Conservation (phyloP, 768 basidiomycete species). For the Boletus bicolor region DNA sequence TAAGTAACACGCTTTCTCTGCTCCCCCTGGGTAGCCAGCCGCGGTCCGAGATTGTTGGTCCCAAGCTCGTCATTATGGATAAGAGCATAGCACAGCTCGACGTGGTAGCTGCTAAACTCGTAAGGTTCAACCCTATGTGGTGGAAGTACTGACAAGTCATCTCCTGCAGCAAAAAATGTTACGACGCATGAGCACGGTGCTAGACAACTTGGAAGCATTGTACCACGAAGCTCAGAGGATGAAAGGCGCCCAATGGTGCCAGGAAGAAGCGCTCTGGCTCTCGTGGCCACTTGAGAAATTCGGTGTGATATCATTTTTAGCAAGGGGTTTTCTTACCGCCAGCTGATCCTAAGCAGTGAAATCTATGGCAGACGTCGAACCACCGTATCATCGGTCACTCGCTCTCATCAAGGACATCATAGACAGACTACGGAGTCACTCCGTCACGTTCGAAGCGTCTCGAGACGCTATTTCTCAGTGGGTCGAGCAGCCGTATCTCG, state of each 20-base stretch:
- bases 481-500: slow-evolving; percentile 66
- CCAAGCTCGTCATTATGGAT: slow-evolving; percentile 69
- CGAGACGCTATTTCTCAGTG: slow-evolving; percentile 60
- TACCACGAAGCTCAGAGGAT: slow-evolving; percentile 65
- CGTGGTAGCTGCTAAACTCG: slow-evolving; percentile 58
- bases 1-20: slow-evolving; percentile 62
- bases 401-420: slow-evolving; percentile 53
- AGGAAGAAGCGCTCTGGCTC: slow-evolving; percentile 71
- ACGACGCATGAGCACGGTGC: slow-evolving; percentile 54
- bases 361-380: slow-evolving; percentile 51
- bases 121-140: slow-evolving; percentile 34
- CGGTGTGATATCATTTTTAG: slow-evolving; percentile 40
- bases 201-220: slow-evolving; percentile 64
- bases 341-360: slow-evolving; percentile 41
- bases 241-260: slow-evolving; percentile 72
- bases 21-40: slow-evolving; percentile 54
- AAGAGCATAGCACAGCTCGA: slow-evolving; percentile 58
- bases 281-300: slow-evolving; percentile 83
- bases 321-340: neutral
- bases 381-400: slow-evolving; percentile 67
- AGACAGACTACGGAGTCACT: slow-evolving; percentile 58
- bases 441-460: slow-evolving; percentile 66
- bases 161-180: slow-evolving; percentile 63
- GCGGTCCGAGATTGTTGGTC: slow-evolving; percentile 54
- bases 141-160: neutral